These are phyloP conservation scores for Talaromyces rugulosus DNA, from an alignment of 2,329 filamentous ascomycete species.

Conservation along the genomic window DNA sequence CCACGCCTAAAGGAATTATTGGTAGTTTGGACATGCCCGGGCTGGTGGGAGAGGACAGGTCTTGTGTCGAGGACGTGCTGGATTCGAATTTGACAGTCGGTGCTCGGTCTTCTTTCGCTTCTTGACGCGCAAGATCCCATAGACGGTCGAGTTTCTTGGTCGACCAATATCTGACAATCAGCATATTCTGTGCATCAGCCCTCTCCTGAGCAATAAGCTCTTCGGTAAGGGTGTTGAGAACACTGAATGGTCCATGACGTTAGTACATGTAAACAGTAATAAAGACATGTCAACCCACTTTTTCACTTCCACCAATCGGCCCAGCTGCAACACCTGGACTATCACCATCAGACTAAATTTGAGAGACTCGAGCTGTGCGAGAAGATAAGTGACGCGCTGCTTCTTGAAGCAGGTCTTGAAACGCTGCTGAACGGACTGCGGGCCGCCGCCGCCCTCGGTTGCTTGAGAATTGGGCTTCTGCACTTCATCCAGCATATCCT, in stretches of 20 bases:
- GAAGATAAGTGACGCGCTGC: slow-evolving; percentile 37
- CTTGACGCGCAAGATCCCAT: slow-evolving; percentile 32
- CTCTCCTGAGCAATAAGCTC: slow-evolving; percentile 37
- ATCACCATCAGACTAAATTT: slow-evolving; percentile 39
- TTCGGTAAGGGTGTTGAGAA: slow-evolving; percentile 17
- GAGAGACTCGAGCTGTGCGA: slow-evolving; percentile 38
- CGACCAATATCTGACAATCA: slow-evolving; percentile 42
- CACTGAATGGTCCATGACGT: slow-evolving; percentile 1
- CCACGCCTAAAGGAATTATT: slow-evolving; percentile 29
- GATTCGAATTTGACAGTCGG: slow-evolving; percentile 1
- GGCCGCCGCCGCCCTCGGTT: slow-evolving; percentile 10
- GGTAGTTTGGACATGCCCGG: slow-evolving; percentile 19
- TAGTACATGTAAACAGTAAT: background rate
- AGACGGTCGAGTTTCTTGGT: slow-evolving; percentile 33
- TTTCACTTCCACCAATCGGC: slow-evolving; percentile 26
- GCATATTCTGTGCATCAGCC: slow-evolving; percentile 39
- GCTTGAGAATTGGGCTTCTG: slow-evolving; percentile 22
- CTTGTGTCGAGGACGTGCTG: background rate
- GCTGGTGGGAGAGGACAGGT: background rate
- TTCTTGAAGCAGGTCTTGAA: slow-evolving; percentile 40
- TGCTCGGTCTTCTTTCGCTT: slow-evolving; percentile 20
- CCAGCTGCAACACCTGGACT: slow-evolving; percentile 36
- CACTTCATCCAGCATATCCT: slow-evolving; percentile 37
- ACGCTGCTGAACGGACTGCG: slow-evolving; percentile 29
- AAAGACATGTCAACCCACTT: slow-evolving; percentile 13